These are phyloP conservation scores for Penicillium sp. DNA, from an alignment of 2,329 filamentous ascomycete species.

Conservation along the genomic window DNA sequence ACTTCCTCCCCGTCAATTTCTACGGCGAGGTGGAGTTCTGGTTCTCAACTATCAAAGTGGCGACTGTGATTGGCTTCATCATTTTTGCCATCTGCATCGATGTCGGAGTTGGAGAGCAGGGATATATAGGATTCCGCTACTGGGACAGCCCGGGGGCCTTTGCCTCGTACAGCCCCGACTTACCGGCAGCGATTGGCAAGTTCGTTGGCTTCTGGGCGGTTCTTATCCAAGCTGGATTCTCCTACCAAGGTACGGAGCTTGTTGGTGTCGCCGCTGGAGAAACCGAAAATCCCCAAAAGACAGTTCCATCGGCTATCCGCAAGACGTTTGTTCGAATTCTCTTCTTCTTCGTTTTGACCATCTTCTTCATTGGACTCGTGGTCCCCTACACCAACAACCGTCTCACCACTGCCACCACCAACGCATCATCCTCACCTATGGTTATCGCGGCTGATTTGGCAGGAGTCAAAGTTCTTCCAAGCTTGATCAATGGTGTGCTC, in stretches of 20 bases:
- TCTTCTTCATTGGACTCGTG: conserved; percentile 67
- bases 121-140: conserved; percentile 71
- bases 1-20: conserved; percentile 67
- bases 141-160: conserved; percentile 71
- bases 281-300: conserved; percentile 67
- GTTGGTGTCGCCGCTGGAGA: conserved; percentile 75
- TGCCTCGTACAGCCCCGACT: conserved; percentile 59
- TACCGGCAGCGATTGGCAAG: conserved; percentile 54
- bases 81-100: conserved; percentile 75
- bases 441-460: conserved; percentile 44
- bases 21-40: conserved; percentile 79
- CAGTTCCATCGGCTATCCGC: conserved; percentile 68
- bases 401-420: conserved; percentile 34
- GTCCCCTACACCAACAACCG: conserved; percentile 62
- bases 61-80: conserved; percentile 71
- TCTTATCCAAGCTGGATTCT: conserved; percentile 44
- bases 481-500: conserved; percentile 41
- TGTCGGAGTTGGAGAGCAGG: conserved; percentile 66
- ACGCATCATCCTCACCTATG: conserved; percentile 37
- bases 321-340: conserved; percentile 74
- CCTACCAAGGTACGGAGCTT: conserved; percentile 62
- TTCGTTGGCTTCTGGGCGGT: conserved; percentile 62
- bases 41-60: conserved; percentile 72
- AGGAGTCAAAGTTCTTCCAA: conserved; percentile 36
- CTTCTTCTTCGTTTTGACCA: conserved; percentile 48